Base-by-base conservation (phyloP, 495 filamentous ascomycete genomes). In the Xanthoparmelia taractica region DNA sequence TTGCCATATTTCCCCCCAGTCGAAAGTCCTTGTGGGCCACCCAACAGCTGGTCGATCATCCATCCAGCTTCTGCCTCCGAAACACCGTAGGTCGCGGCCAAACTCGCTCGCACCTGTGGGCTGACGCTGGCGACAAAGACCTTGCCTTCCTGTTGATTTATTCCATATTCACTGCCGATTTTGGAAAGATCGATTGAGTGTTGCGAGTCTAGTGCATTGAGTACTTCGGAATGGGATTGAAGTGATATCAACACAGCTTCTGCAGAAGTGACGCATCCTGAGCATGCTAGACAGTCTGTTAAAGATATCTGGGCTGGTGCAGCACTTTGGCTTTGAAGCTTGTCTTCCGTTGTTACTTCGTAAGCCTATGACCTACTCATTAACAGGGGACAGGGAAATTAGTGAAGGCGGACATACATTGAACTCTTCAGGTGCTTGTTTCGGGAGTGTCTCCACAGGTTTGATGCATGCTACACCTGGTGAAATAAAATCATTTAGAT, bases 391-490 rank as follows among this genome's bases (percentile, higher is more conserved):
- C 57, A 60, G 7, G 12, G 36, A 23, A n/a, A 27, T 23, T 18
- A 59, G 12, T 23, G 47, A 34, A 17, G 8, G 45, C 27, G 12
- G 60, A 59, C 57, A 27, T 36, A 56, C 61, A 62, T 72, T 64
- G 3, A 56, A 23, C 18, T 68, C 70, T 38, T 68, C 66, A 18
- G 73, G 71, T 60, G 80, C 78, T 61, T 81, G 75, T 45, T 71
- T 67, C 0, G 92, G 93, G 17, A 97, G 82, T 1, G 90, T 91
- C 73, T 98, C 94, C 67, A 98, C 84, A 25, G 94, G 94, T 71
- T 98, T 98, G 74, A 98, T 97, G 75, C 94, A 98, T 41, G 94
- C 94, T 64, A 98, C 91, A 41, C 94, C 94, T 10, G 94, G 94
- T 37, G 88, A 92, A 71, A 98, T 98, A 78, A 98, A 98, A 79